Evolutionary conservation across 1,139 yeast genomes (phyloP), one percentile per base, ranked within the genome.

Genomic region (Petasospora rhodanensis): DNA sequence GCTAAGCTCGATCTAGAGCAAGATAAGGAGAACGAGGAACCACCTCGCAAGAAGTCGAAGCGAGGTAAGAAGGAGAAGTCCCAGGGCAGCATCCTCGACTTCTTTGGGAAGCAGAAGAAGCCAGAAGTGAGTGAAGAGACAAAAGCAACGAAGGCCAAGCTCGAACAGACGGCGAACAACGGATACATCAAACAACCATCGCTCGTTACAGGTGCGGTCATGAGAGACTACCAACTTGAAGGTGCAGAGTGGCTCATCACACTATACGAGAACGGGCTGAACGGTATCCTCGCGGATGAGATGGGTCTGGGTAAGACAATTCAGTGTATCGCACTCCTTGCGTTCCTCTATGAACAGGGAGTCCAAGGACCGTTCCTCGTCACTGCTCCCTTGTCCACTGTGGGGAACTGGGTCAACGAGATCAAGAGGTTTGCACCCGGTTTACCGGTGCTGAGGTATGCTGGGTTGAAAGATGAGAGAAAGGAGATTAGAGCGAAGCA

Each of bases 291-390:
- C 19, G 97, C 97, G 0, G 97, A 91, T 58, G 97, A 89, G 56
- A 91, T 89, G 97, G 97, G 97, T 0, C 64, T 87, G 25, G 97
- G 98, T 6, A 89, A 89, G 54, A 91, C 97, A 0, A 59, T 89
- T 10, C 96, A 89, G 55, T 81, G 93, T 28, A 84, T 91, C 37
- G 71, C 95, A 0, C 68, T 89, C 42, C 52, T 89, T 11, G 75
- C 86, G 9, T 85, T 81, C 52, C 64, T 91, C 27, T 72, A 82
- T 27, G 96, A 86, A 46, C 76, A 85, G 52, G 89, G 84, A 3
- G 73, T 86, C 2, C 58, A 61, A 16, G 97, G 97, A 0, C 96
- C 96, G 0, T 89, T 85, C 51, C 61, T 91, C 26, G 70, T 91
- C 28, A 86, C 87, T 18, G 93, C 87, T 0, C 98, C 98, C 0